Evolutionary conservation across 116 monocot genomes (phyloP), one percentile per base, ranked within the genome.

Genomic region (Phalaenopsis hybrid): DNA sequence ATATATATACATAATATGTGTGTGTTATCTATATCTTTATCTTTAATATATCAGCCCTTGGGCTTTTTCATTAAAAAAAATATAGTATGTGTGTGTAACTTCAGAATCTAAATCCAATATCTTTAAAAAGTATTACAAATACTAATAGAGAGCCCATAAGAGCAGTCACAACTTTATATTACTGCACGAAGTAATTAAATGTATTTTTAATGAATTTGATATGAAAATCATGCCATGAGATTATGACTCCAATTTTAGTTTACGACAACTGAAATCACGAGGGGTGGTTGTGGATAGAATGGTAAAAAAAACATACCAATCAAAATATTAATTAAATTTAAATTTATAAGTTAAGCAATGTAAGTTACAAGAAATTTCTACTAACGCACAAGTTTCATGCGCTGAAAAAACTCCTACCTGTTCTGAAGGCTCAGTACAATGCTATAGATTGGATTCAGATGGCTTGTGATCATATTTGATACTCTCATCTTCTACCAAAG

Each of bases 401-500:
- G 16, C 72, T 72, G 41, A 16, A 16, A 37, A 37, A 72, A 16
- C 72, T 72, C 72, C 16, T 34, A 34, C 37, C 33, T 34, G 13
- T 5, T 6, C 72, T 67, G 4, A 67, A 67, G 41, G 15, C 15
- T 72, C 69, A 69, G 72, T 0, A 72, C 3, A 37, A 72, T 37
- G 72, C 25, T 67, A 67, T 67, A 67, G 67, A 67, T 31, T 41
- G 15, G 72, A 72, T 72, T 33, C 41, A 72, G 37, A 72, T 72
- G 72, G 41, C 12, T 12, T 72, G 37, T 4, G 72, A 41, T 16
- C 72, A 72, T 37, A 13, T 16, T 72, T 25, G 12, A 72, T 41
- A 20, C 46, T 46, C n/a, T 75, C 75, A 1, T 75, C 75, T 75
- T 44, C 75, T 2, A 44, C 33, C 46, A 75, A 89, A 17, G 59